Evolutionary conservation across 2,329 filamentous ascomycete species (phyloP).

Genomic region (Teratosphaeriaceae sp.): DNA sequence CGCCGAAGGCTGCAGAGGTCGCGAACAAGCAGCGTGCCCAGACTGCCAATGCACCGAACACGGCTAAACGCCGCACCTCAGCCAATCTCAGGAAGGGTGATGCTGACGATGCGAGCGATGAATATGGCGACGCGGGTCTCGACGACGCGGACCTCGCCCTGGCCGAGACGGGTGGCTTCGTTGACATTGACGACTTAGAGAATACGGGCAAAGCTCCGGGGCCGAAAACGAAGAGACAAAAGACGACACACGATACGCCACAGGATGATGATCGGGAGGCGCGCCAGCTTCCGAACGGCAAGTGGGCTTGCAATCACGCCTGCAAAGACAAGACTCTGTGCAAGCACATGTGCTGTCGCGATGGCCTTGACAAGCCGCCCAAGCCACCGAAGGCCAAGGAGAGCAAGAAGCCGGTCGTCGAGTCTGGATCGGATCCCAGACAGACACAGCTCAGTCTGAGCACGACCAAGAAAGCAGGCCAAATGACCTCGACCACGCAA

Average conservation of each 20-base stretch:
- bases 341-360: slow-evolving; percentile 66
- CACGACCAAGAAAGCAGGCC: slow-evolving; percentile 13
- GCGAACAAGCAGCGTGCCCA: slow-evolving; percentile 2
- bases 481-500: background rate
- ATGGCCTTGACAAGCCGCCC: slow-evolving; percentile 61
- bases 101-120: slow-evolving; percentile 31
- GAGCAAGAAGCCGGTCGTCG: slow-evolving; percentile 19
- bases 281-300: slow-evolving; percentile 58
- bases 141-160: slow-evolving; percentile 48
- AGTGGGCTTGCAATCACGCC: slow-evolving; percentile 65
- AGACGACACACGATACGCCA: slow-evolving; percentile 5
- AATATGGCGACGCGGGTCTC: slow-evolving; percentile 48
- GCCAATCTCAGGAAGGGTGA: slow-evolving; percentile 1
- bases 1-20: slow-evolving; percentile 15
- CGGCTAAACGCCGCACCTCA: slow-evolving; percentile 17
- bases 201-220: slow-evolving; percentile 10
- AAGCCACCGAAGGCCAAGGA: slow-evolving; percentile 37
- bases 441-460: slow-evolving; percentile 24
- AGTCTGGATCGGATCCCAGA: slow-evolving; percentile 15
- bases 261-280: slow-evolving; percentile 31
- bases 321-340: slow-evolving; percentile 59
- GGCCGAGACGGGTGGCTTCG: slow-evolving; percentile 39
- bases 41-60: slow-evolving; percentile 19
- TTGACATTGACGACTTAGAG: slow-evolving; percentile 48
- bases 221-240: slow-evolving; percentile 10